A percentile compares a stretch with the other conserved stretches of the same genome.
Evolutionary conservation across 2,329 filamentous ascomycete genomes (phyloP).

Genomic region (Pyrenophora graminea): DNA sequence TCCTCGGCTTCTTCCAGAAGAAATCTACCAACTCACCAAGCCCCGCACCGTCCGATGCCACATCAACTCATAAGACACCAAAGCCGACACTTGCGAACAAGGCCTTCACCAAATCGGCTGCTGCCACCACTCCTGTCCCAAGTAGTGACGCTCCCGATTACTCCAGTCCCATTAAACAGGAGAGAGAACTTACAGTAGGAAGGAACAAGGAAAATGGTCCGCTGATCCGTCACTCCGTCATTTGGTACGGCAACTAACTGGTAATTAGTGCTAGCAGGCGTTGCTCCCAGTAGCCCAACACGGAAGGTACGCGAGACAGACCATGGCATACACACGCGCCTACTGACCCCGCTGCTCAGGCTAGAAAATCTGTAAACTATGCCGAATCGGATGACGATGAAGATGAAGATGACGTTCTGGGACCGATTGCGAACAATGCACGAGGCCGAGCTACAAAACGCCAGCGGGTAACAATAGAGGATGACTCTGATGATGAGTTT

Average conservation of each 20-base stretch:
- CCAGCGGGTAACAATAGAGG: slow-evolving; percentile 66
- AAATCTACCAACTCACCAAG: slow-evolving; percentile 55
- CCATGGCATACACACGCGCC: not conserved
- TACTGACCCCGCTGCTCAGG: slow-evolving; percentile 46
- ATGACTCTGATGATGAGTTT: slow-evolving; percentile 69
- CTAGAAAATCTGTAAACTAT: slow-evolving; percentile 74
- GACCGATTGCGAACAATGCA: slow-evolving; percentile 54
- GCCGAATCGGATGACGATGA: slow-evolving; percentile 76
- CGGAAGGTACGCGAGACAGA: slow-evolving; percentile 65
- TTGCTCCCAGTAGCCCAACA: slow-evolving; percentile 70
- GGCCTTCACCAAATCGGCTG: slow-evolving; percentile 37
- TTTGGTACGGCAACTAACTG: slow-evolving; percentile 50
- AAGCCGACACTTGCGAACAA: slow-evolving; percentile 36
- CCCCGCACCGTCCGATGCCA: slow-evolving; percentile 39
- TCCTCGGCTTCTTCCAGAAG: slow-evolving; percentile 79
- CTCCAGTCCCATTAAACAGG: slow-evolving; percentile 70
- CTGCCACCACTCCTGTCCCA: slow-evolving; percentile 70
- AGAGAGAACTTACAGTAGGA: slow-evolving; percentile 51
- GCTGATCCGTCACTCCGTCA: slow-evolving; percentile 47
- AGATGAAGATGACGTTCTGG: slow-evolving; percentile 74
- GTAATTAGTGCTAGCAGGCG: slow-evolving; percentile 49
- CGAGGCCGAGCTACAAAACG: slow-evolving; percentile 58
- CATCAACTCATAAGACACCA: slow-evolving; percentile 32
- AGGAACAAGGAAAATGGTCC: slow-evolving; percentile 60
- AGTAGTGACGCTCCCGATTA: slow-evolving; percentile 77